phyloP scores from a whole-genome alignment of 352 stramenopile genomes.

The Phytophthora ohioensis region DNA sequence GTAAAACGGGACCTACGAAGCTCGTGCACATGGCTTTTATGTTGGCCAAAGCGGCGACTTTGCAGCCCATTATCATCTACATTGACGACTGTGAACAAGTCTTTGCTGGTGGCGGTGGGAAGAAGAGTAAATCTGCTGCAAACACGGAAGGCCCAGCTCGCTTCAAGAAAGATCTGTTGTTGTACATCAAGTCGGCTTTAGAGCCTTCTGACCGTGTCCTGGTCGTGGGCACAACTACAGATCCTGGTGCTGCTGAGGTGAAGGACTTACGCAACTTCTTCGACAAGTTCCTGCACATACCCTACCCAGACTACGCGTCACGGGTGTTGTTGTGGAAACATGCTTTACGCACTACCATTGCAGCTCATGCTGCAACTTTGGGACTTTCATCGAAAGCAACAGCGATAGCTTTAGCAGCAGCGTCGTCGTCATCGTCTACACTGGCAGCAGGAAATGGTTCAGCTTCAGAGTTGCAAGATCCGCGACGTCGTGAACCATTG shows the following conservation, averaged over 20 bases:
- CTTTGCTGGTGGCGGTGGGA: conserved; percentile 73
- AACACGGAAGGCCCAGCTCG: conserved; percentile 78
- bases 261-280: conserved; percentile 93
- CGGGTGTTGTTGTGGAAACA: conserved; percentile 92
- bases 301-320: conserved; percentile 92
- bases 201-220: conserved; percentile 92
- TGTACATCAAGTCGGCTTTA: conserved; percentile 93
- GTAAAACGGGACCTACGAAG: conserved; percentile 92
- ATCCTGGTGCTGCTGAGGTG: conserved; percentile 84
- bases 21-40: conserved; percentile 95
- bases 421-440: conserved; percentile 33
- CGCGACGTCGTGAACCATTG: conserved; percentile 50
- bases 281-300: conserved; percentile 94
- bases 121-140: conserved; percentile 77
- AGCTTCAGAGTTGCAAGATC: conserved; percentile 23
- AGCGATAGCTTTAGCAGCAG: conserved; percentile 32
- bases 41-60: conserved; percentile 85
- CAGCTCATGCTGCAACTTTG: conserved; percentile 41
- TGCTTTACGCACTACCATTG: conserved; percentile 67
- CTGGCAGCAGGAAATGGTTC: conserved; percentile 3
- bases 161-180: conserved; percentile 95
- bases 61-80: conserved; percentile 94
- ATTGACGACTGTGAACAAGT: conserved; percentile 94
- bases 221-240: conserved; percentile 89
- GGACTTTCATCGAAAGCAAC: conserved; percentile 29